These are phyloP conservation scores for Aspergillus haitiensis DNA, from an alignment of 495 filamentous ascomycete genomes.

Conservation along the genomic window DNA sequence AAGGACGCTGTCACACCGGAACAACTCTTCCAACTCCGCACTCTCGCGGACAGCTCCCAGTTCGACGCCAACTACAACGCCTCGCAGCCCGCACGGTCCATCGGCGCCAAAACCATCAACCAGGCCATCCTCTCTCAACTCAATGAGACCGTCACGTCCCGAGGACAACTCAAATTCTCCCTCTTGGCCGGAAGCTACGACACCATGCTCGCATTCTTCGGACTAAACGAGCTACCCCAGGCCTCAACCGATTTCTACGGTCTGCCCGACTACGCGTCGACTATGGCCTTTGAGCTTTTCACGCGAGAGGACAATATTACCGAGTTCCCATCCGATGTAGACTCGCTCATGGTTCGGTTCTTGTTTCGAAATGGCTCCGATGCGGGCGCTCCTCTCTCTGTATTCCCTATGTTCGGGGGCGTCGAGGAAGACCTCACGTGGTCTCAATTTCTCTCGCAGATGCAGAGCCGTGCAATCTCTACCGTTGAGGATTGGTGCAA, in stretches of 20 bases:
- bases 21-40: constrained; percentile 37
- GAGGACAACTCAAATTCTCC: constrained; percentile 37
- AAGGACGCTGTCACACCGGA: constrained; percentile 21
- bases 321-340: constrained; percentile 33
- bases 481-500: constrained; percentile 45
- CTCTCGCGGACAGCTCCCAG: constrained; percentile 28
- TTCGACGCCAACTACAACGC: constrained; percentile 27
- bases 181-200: constrained; percentile 52
- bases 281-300: constrained; percentile 52
- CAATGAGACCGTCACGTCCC: constrained; percentile 42
- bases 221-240: constrained; percentile 42
- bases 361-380: constrained; percentile 55
- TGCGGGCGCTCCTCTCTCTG: constrained; percentile 29
- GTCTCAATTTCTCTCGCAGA: constrained; percentile 40
- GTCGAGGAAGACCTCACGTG: constrained; percentile 34
- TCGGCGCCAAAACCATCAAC: constrained; percentile 26
- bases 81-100: constrained; percentile 33
- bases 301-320: constrained; percentile 40
- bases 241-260: constrained; percentile 45
- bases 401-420: constrained; percentile 48
- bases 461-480: constrained; percentile 41
- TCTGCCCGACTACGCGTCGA: constrained; percentile 52
- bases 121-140: constrained; percentile 43
- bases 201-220: constrained; percentile 51
- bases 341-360: constrained; percentile 47